Evolutionary conservation across 495 filamentous ascomycete genomes (phyloP).

Genomic region (Choiromyces venosus): DNA sequence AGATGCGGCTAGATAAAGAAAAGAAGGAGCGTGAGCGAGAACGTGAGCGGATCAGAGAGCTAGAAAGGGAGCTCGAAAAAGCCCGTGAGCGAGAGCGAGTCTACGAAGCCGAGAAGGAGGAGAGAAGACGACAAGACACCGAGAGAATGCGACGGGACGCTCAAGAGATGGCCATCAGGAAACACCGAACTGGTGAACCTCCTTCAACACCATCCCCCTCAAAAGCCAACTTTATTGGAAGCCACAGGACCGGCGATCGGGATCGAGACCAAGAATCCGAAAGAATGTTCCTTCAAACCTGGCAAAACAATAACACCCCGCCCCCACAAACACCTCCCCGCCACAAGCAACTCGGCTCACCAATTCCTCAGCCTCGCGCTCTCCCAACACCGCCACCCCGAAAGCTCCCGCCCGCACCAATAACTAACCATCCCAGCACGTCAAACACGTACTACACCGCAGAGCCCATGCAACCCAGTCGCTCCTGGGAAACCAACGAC

Average conservation of each 20-base stretch:
- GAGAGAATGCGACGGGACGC: slow-evolving; percentile 54
- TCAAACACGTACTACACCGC: slow-evolving; percentile 16
- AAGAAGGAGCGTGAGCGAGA: slow-evolving; percentile 43
- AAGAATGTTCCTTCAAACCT: slow-evolving; percentile 27
- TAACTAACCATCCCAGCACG: slow-evolving; percentile 23
- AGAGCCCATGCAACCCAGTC: slow-evolving; percentile 31
- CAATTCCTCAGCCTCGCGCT: slow-evolving; percentile 26
- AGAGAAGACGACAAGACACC: slow-evolving; percentile 46
- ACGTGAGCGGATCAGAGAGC: slow-evolving; percentile 65
- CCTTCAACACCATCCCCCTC: slow-evolving; percentile 14
- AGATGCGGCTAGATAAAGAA: slow-evolving; percentile 32
- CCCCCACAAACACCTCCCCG: slow-evolving; percentile 32
- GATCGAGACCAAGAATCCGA: slow-evolving; percentile 28
- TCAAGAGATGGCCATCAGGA: slow-evolving; percentile 32
- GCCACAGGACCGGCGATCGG: slow-evolving; percentile 44
- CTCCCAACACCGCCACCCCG: slow-evolving; percentile 42
- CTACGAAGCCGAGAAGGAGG: slow-evolving; percentile 76
- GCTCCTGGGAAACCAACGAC: slow-evolving; percentile 36
- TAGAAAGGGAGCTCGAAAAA: slow-evolving; percentile 77
- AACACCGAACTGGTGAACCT: slow-evolving; percentile 42
- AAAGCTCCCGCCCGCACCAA: slow-evolving; percentile 37
- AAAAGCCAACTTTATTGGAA: slow-evolving; percentile 27
- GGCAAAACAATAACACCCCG: slow-evolving; percentile 20
- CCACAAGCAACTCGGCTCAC: slow-evolving; percentile 36
- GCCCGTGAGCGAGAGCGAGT: slow-evolving; percentile 79